Percentiles rank a stretch among this genome's conserved stretches.
These are phyloP conservation scores for Boletus speciosus DNA, from an alignment of 768 basidiomycete genomes.

Conservation along the genomic window DNA sequence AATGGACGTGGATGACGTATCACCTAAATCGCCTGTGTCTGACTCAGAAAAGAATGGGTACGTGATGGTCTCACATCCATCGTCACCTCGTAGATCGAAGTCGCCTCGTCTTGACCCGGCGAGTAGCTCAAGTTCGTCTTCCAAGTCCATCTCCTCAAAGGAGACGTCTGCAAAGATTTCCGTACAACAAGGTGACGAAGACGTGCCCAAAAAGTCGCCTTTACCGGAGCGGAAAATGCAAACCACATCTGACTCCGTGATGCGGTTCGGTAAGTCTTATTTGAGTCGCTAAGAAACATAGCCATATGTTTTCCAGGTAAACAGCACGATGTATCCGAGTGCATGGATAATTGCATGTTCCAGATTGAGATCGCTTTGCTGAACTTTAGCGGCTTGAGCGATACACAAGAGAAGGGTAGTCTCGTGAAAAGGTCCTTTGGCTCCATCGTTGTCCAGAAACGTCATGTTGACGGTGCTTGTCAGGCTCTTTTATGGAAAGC, in stretches of 20 bases:
- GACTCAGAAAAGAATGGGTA: conserved; percentile 43
- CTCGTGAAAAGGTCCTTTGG: conserved; percentile 71
- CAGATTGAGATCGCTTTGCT: conserved; percentile 92
- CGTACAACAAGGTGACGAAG: conserved; percentile 18
- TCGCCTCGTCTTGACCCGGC: conserved; percentile 31
- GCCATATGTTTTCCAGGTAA: conserved; percentile 51
- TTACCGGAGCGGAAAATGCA: conserved; percentile 53
- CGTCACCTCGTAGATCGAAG: conserved; percentile 36
- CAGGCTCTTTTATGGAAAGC: conserved; percentile 87
- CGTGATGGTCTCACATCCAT: conserved; percentile 38
- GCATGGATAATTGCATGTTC: conserved; percentile 99
- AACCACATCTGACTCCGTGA: conserved; percentile 63
- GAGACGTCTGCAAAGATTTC: conserved; percentile 33
- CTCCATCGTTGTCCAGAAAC: not conserved
- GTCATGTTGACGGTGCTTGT: conserved; percentile 5
- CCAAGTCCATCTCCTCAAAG: conserved; percentile 19
- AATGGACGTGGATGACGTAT: conserved; percentile 53
- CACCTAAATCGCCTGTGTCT: conserved; percentile 28
- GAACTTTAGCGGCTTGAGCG: conserved; percentile 53
- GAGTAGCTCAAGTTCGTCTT: conserved; percentile 30
- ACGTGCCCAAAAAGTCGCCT: conserved; percentile 46
- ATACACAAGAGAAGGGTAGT: conserved; percentile 59
- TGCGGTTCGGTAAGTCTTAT: conserved; percentile 78
- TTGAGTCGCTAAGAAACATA: not conserved
- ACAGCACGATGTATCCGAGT: conserved; percentile 98